phyloP scores from a whole-genome alignment of 441 rosid genomes.

The Euphorbia schlechtendalii region DNA sequence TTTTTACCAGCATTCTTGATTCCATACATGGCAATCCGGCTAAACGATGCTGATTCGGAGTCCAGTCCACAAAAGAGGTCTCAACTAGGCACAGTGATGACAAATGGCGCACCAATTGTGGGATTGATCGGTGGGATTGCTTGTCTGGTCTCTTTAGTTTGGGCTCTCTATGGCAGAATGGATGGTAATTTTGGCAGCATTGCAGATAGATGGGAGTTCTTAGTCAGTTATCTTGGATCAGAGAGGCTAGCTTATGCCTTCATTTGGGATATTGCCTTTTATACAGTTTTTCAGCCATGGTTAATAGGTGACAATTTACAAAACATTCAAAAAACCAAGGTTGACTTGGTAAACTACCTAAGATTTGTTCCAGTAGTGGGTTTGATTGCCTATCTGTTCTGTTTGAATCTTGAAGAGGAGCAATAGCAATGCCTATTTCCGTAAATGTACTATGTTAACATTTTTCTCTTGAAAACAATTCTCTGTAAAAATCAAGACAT shows the following conservation, averaged over 20 bases:
- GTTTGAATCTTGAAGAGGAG: constrained; percentile 47
- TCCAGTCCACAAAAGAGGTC: constrained; percentile 38
- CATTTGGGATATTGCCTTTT: constrained; percentile 79
- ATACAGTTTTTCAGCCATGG: constrained; percentile 90
- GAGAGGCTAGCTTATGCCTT: constrained; percentile 91
- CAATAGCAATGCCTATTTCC: constrained; percentile 12
- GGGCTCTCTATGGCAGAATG: constrained; percentile 69
- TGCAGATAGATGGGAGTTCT: constrained; percentile 57
- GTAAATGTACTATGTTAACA: too few relatives aligned
- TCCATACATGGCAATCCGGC: constrained; percentile 91
- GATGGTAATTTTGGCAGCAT: constrained; percentile 58
- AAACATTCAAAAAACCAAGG: constrained; percentile 49
- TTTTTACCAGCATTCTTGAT: constrained; percentile 52
- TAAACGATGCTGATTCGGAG: constrained; percentile 42
- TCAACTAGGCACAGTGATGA: constrained; percentile 59
- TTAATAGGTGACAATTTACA: constrained; percentile 72
- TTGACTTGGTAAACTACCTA: constrained; percentile 49
- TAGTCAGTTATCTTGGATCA: constrained; percentile 63
- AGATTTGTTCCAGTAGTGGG: constrained; percentile 80
- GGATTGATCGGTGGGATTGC: constrained; percentile 64
- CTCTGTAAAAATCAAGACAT: not conserved
- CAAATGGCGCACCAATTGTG: constrained; percentile 59
- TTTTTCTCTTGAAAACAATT: not conserved
- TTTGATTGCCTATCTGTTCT: constrained; percentile 56
- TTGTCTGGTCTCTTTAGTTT: constrained; percentile 46